Base-by-base conservation (phyloP, 768 basidiomycete species). In the Macrolepiota dolichaula region DNA sequence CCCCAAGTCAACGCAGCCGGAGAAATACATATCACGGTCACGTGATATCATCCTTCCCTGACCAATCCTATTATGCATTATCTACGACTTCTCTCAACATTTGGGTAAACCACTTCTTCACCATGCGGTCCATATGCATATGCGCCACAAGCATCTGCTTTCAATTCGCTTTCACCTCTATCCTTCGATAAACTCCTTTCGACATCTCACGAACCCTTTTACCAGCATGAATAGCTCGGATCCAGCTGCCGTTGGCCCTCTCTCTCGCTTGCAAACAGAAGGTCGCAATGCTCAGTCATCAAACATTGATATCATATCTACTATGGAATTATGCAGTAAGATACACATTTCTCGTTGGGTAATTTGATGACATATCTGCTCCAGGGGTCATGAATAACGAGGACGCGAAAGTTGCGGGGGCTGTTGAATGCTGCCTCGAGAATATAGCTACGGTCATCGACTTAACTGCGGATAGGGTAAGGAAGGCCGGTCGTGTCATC, bases 351-450 rank as follows among this genome's bases (percentile, higher is more conserved):
- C 27, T 22, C n/a, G 4, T 15, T 50, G 2, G n/a, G 36, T n/a
- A 32, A 46, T 15, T 10, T 55, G 38, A 1, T 38, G 44, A 51
- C 11, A n/a, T 25, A 10, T 58, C 19, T 3, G 6, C 36, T 42
- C 15, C 15, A 70, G 71, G 64, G 0, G 66, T 74, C 22, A 74
- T 76, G n/a, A 76, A 75, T 60, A 65, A 66, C 1, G 64, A 69
- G 61, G 74, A 75, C 52, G 62, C 67, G 1, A 46, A 50, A 2
- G 64, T 75, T 17, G 72, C 74, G 0, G 46, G 63, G 1, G 69
- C 73, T 2, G 74, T 75, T 11, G 62, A 64, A 27, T 62, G 56
- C 15, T 72, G 73, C 55, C 62, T 72, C 1, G 69, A 68, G 1
- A 66, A 63, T 35, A 72, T 76, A 19, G 68, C 75, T 25, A 53